A percentile compares a stretch with the other conserved stretches of the same genome.
Conservation (phyloP, 495 filamentous ascomycete species). For the Penicillium lagena region DNA sequence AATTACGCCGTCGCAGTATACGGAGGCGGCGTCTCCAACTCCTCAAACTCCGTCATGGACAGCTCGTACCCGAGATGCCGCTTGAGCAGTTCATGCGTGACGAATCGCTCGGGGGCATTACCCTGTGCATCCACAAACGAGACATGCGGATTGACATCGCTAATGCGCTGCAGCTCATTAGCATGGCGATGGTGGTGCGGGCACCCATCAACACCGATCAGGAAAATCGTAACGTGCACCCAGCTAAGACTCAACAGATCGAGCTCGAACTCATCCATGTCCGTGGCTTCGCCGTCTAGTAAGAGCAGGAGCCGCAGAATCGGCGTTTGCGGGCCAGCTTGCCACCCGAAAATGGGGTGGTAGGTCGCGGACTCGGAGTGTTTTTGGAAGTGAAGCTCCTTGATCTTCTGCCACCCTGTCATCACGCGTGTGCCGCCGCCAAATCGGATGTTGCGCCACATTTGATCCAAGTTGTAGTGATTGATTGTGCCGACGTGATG, state of each 20-base stretch:
- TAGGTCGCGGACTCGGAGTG: constrained; percentile 37
- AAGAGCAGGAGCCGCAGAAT: constrained; percentile 37
- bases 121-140: constrained; percentile 45
- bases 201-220: constrained; percentile 44
- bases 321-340: constrained; percentile 39
- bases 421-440: constrained; percentile 38
- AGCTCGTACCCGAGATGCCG: constrained; percentile 40
- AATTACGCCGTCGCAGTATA: not conserved
- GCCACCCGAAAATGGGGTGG: constrained; percentile 44
- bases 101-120: constrained; percentile 37
- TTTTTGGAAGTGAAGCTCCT: constrained; percentile 42
- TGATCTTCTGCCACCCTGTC: constrained; percentile 44
- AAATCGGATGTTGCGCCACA: constrained; percentile 30
- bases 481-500: constrained; percentile 32
- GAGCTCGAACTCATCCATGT: constrained; percentile 47
- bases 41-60: constrained; percentile 35
- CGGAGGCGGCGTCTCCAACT: constrained; percentile 9
- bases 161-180: constrained; percentile 40
- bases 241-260: constrained; percentile 38
- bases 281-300: constrained; percentile 39
- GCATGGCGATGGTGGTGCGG: constrained; percentile 44
- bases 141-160: constrained; percentile 39
- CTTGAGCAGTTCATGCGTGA: constrained; percentile 43
- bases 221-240: constrained; percentile 43
- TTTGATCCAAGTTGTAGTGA: constrained; percentile 26